phyloP scores from a whole-genome alignment of 1,284 basidiomycete genomes.

The Tilletia setariae region DNA sequence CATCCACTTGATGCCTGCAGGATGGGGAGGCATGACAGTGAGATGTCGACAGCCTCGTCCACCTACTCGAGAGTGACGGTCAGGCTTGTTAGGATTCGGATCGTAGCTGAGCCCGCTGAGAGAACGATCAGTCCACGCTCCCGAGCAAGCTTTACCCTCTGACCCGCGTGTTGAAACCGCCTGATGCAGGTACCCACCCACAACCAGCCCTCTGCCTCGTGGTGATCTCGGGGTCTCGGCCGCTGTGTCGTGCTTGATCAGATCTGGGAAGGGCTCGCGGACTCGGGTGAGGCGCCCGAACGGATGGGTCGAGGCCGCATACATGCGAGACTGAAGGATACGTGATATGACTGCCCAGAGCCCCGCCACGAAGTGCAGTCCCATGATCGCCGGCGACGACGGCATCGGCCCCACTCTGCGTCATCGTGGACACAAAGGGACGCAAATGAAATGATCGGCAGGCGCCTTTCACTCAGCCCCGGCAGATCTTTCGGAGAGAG shows the following conservation, averaged over 20 bases:
- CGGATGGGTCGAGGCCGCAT: slow-evolving; percentile 33
- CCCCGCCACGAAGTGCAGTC: slow-evolving; percentile 93
- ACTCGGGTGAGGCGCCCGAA: slow-evolving; percentile 41
- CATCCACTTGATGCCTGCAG: too few species aligned
- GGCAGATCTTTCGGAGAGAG: too few species aligned
- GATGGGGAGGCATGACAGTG: too few species aligned
- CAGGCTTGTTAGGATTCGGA: slow-evolving; percentile 86
- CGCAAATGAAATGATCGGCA: too few species aligned
- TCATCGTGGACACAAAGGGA: too few species aligned
- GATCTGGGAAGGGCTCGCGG: too few species aligned
- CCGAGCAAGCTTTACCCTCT: too few species aligned
- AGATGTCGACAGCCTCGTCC: too few species aligned
- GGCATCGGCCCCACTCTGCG: too few species aligned
- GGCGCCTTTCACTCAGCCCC: too few species aligned
- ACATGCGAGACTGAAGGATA: slow-evolving; percentile 57
- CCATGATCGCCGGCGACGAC: slow-evolving; percentile 64
- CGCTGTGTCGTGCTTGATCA: slow-evolving; percentile 31
- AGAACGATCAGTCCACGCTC: slow-evolving; percentile 85
- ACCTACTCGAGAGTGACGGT: slow-evolving; percentile 75
- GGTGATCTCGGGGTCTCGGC: slow-evolving; percentile 32
- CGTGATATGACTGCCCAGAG: slow-evolving; percentile 83
- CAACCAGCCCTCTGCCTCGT: slow-evolving; percentile 46
- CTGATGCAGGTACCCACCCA: slow-evolving; percentile 44
- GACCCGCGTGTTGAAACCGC: slow-evolving; percentile 79
- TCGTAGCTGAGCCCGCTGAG: slow-evolving; percentile 81